Base-by-base conservation (phyloP, 805 yeast species). In the Blastobotrys parvus region DNA sequence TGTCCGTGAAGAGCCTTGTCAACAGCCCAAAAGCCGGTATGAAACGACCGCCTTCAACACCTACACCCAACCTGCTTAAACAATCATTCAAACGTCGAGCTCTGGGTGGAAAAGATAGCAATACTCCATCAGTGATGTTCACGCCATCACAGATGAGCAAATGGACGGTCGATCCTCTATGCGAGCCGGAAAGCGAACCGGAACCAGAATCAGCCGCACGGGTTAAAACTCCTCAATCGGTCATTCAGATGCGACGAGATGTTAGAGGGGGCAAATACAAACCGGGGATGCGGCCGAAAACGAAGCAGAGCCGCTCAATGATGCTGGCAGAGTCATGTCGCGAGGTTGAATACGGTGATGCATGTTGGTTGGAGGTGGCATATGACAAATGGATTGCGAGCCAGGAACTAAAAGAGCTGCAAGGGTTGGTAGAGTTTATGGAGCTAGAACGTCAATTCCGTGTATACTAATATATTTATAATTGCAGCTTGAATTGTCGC, bases 371-470 rank as follows among this genome's bases (percentile, higher is more conserved):
- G 2, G 38, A 41, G 2, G 35, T 37, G 10, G n/a, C n/a, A 16
- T 36, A 31, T 18, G 35, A 45, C 33, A 47, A 39, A 16, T 41
- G 43, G 42, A 35, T 49, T 10, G 36, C 48, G 7, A 41, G 43
- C 21, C 25, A 39, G 16, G 44, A 46, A 30, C 35, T 46, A 3
- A 20, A 20, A 7, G 43, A 46, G 21, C 37, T 49, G 31, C 29
- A 47, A 23, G 38, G 22, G 11, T 32, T 49, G 10, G 48, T 50
- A 3, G 44, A 47, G n/a, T 51, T 51, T 32, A 29, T 51, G 41
- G 53, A 51, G 39, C 39, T 51, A 30, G 55, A 51, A 36, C 38
- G 44, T 16, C 21, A 39, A 30, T 51, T 45, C 35, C 20, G 35
- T 16, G 41, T 41, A n/a, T 45, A 20, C 22, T 39, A 23, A n/a